Base-by-base conservation (phyloP, 2,329 filamentous ascomycete genomes). In the Claviceps fusiformis region DNA sequence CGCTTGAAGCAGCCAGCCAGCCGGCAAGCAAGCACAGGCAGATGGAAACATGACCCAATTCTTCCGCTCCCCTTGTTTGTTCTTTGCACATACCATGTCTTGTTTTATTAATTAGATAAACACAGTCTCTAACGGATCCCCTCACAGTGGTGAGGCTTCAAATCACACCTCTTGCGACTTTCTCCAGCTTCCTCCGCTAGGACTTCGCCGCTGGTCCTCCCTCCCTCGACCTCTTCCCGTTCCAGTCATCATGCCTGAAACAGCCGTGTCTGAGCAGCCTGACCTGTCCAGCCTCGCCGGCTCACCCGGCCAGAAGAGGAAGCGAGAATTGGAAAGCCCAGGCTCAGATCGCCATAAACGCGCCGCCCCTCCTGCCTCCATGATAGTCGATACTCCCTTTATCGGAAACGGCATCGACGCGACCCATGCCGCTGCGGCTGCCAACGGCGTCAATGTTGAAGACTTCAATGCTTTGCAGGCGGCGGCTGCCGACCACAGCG, bases 391-490 rank as follows among this genome's bases (percentile, higher is more conserved):
- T 41, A 68, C 75, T 27, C 71, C 77, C 15, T 81, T 80, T 61
- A 77, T 81, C 37, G 77, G 81, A 59, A 77, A 70, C 59, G 73
- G 76, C 47, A 75, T 79, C 33, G 76, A 79, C 57, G 68, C 68
- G 19, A 66, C 60, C 37, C 68, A 71, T 39, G 68, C 64, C 3
- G 70, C 70, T 35, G 68, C 65, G 17, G 68, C 65, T 13, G 65
- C 67, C 10, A 69, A 64, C 45, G 71, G 70, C 19, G 73, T 77
- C 52, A 75, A 73, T 35, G 75, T 76, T 33, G 75, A 77, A 57
- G 78, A 81, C 60, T 80, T 81, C 61, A 76, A 72, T 58, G 78
- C 78, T 37, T 72, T 81, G 6, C 77, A 80, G 62, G 78, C 78
- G 10, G 71, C 77, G 6, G 67, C 69, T 48, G 68, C 65, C 29